A percentile compares a stretch with the other conserved stretches of the same genome.
These are phyloP conservation scores for Nemania diffusa DNA, from an alignment of 2,329 filamentous ascomycete genomes.

Conservation along the genomic window DNA sequence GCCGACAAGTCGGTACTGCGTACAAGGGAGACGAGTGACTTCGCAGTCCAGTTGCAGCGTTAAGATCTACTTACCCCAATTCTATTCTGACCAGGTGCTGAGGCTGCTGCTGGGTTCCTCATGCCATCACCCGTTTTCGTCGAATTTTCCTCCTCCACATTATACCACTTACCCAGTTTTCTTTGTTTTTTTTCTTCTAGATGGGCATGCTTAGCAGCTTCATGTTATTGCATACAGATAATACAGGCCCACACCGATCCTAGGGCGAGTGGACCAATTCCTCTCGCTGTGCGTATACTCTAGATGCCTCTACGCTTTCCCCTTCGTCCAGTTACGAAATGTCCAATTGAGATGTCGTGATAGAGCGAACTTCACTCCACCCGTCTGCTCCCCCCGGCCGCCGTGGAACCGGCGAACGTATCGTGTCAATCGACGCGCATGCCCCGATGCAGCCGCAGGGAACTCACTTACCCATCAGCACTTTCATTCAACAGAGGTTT, in stretches of 20 bases:
- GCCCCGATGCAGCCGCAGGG: neutral
- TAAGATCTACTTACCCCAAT: constrained; percentile 27
- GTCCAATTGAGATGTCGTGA: neutral
- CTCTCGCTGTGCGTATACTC: neutral
- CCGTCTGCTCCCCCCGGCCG: neutral
- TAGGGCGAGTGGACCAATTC: neutral
- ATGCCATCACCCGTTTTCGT: constrained; percentile 26
- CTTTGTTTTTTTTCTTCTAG: too few species aligned
- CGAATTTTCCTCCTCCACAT: constrained; percentile 11
- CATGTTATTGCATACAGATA: constrained; percentile 12
- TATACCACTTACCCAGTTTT: constrained; percentile 7
- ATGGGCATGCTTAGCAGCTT: constrained; percentile 1
- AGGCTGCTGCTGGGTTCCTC: constrained; percentile 6
- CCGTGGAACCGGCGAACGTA: constrained; percentile 8
- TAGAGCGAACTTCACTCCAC: neutral
- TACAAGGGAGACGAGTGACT: constrained; percentile 24
- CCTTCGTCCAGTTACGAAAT: neutral
- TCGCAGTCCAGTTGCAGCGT: constrained; percentile 12
- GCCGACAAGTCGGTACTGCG: neutral
- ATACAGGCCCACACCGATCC: neutral
- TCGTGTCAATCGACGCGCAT: constrained; percentile 5
- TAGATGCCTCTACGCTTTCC: neutral
- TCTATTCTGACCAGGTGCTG: neutral
- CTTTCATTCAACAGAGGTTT: neutral
- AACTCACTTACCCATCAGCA: constrained; percentile 1